Percentiles rank a stretch among this genome's conserved stretches.
These are phyloP conservation scores for Xylariaceae sp. DNA, from an alignment of 2,329 filamentous ascomycete species.

Conservation along the genomic window DNA sequence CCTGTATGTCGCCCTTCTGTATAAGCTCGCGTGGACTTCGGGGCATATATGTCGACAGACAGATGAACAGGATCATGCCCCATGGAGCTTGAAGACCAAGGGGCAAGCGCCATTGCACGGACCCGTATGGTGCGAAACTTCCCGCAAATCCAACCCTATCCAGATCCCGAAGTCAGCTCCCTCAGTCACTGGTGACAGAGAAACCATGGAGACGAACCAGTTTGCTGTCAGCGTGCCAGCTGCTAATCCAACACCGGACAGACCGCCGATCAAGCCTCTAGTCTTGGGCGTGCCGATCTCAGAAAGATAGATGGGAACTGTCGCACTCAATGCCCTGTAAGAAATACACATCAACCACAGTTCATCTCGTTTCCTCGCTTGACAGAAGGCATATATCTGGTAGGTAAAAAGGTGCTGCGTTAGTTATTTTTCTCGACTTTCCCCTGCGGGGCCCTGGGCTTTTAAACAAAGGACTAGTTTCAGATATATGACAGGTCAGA, in stretches of 20 bases:
- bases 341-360: background rate
- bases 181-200: too few species aligned
- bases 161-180: too few species aligned
- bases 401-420: too few species aligned
- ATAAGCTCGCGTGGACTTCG: slow-evolving; percentile 54
- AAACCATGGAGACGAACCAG: slow-evolving; percentile 38
- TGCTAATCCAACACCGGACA: slow-evolving; percentile 53
- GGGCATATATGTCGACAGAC: slow-evolving; percentile 54
- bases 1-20: slow-evolving; percentile 45
- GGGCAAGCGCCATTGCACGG: slow-evolving; percentile 53
- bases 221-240: slow-evolving; percentile 57
- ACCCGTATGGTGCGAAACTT: slow-evolving; percentile 49
- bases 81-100: slow-evolving; percentile 55
- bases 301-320: slow-evolving; percentile 54
- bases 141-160: background rate
- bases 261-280: slow-evolving; percentile 53
- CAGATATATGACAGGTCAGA: too few species aligned
- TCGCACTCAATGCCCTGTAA: slow-evolving; percentile 42
- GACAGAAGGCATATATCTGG: too few species aligned
- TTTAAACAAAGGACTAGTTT: too few species aligned
- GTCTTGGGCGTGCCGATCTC: slow-evolving; percentile 49
- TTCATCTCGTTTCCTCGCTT: too few species aligned
- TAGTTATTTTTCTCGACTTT: too few species aligned
- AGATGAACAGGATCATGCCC: slow-evolving; percentile 53
- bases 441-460: too few species aligned